Evolutionary conservation across 768 basidiomycete genomes (phyloP).

Genomic region (Saitozyma sp.): DNA sequence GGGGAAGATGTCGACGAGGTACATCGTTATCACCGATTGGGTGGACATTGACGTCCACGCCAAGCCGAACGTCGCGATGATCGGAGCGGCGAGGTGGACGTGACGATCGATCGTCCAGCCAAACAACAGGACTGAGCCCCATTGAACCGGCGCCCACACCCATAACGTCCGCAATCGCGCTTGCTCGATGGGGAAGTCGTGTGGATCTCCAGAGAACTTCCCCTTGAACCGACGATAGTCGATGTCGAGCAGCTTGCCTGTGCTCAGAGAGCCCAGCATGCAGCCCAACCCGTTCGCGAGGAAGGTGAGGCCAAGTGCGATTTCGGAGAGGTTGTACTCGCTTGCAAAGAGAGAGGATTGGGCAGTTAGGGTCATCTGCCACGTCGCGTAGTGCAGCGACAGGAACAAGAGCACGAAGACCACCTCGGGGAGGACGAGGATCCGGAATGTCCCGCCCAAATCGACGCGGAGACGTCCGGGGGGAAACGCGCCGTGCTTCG

Average conservation of each 20-base stretch:
- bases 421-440: constrained; percentile 44
- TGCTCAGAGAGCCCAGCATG: not conserved
- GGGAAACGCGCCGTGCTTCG: constrained; percentile 26
- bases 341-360: constrained; percentile 3
- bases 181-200: constrained; percentile 29
- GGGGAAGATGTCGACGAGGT: constrained; percentile 17
- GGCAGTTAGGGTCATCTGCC: constrained; percentile 16
- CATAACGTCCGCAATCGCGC: constrained; percentile 8
- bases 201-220: constrained; percentile 34
- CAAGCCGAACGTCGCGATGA: constrained; percentile 25
- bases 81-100: constrained; percentile 10
- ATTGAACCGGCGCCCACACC: constrained; percentile 15
- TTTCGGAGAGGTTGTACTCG: constrained; percentile 36
- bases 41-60: constrained; percentile 34
- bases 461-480: too few relatives aligned
- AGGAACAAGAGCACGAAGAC: constrained; percentile 35
- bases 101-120: not conserved
- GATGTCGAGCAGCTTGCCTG: constrained; percentile 64
- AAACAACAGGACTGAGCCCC: constrained; percentile 12
- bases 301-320: constrained; percentile 59
- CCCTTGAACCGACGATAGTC: constrained; percentile 60
- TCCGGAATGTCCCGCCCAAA: constrained; percentile 15
- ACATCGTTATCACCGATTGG: constrained; percentile 29
- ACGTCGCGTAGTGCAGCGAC: constrained; percentile 37
- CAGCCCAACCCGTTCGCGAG: constrained; percentile 34